Evolutionary conservation across 306 rosid genomes (phyloP), one percentile per base, ranked within the genome.

Genomic region (Trifolium subterraneum): DNA sequence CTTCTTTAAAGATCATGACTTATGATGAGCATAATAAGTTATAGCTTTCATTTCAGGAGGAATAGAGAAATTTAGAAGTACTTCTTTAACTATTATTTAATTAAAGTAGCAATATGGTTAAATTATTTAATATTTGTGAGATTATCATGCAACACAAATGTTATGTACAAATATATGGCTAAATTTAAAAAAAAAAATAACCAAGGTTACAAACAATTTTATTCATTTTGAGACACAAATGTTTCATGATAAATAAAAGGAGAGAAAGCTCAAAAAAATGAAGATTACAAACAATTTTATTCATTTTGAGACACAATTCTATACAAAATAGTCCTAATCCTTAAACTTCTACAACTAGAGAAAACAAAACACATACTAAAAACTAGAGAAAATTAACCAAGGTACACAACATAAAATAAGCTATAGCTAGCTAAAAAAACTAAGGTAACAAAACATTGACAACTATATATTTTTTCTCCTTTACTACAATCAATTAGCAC

Each of bases 271-370:
- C 10, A 48, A 48, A 15, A 48, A 48, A n/a, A 16, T 16, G 23
- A 50, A 50, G 56, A 50, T 7, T 44, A 51, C 1, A 55, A 64
- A 50, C 22, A 18, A 48, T 74, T 59, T 75, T 64, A 69, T 78
- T 74, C 15, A 52, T 11, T 8, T 38, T 14, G 16, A 39, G 2
- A 48, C 16, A 48, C 16, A 41, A 3, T 61, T 68, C 78, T 84
- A 55, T 80, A 84, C 87, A 84, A 62, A 52, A 73, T 45, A 72
- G 67, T 66, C 63, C 69, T 60, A 79, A 83, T 79, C 35, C 23
- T 51, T 66, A 23, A 72, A 38, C 52, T 48, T 70, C 68, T 72
- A 56, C 0, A 71, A 64, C 68, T 64, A 59, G 35, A 20, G 42
- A 61, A 19, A 63, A 51, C 16, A 72, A 52, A 74, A 69, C 48